These are phyloP conservation scores for Porpolomopsis calyptriformis DNA, from an alignment of 768 basidiomycete species.

Conservation along the genomic window DNA sequence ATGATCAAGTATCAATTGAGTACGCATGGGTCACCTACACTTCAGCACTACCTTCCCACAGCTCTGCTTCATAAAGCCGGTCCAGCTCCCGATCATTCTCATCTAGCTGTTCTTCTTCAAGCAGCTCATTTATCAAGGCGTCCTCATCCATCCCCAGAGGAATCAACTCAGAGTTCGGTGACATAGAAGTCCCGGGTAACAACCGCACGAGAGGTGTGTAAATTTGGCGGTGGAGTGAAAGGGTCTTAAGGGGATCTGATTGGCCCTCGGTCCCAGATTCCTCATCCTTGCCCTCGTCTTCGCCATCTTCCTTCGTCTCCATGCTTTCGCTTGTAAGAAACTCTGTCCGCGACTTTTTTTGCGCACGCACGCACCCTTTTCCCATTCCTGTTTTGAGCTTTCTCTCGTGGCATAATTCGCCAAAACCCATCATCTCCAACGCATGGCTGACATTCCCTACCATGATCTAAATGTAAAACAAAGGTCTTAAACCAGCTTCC, in stretches of 20 bases:
- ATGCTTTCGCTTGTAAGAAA: too few relatives aligned
- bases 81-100: conserved; percentile 23
- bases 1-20: too few relatives aligned
- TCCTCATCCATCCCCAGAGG: conserved; percentile 25
- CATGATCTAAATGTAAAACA: conserved; percentile 23
- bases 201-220: conserved; percentile 16
- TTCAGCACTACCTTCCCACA: conserved; percentile 30
- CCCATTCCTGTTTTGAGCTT: conserved; percentile 27
- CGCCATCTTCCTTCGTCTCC: conserved; percentile 8
- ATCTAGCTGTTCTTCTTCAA: conserved; percentile 35
- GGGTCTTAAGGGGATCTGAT: conserved; percentile 7
- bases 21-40: too few relatives aligned
- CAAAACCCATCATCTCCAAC: conserved; percentile 35
- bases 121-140: conserved; percentile 27
- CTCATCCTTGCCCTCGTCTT: conserved; percentile 14
- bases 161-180: conserved; percentile 2
- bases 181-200: conserved; percentile 4
- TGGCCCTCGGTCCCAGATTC: conserved; percentile 8
- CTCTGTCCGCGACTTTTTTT: too few relatives aligned
- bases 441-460: conserved; percentile 37
- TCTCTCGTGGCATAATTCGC: conserved; percentile 23
- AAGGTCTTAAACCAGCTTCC: neutral
- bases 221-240: conserved; percentile 15
- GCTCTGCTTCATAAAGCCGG: conserved; percentile 26
- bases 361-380: too few relatives aligned